Base-by-base conservation (phyloP, 306 rosid species). In the Canavalia ensiformis region DNA sequence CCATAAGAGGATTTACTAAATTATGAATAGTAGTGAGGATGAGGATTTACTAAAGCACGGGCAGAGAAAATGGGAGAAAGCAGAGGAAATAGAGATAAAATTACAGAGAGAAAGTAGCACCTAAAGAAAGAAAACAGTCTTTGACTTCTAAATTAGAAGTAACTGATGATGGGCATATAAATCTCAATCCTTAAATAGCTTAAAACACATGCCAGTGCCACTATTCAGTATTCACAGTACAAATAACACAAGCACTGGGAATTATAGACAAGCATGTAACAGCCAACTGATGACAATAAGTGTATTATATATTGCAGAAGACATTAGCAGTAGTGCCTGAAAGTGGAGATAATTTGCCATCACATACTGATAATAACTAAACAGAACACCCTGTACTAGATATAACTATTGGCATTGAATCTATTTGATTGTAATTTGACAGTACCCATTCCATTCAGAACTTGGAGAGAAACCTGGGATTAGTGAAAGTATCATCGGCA, bases 401-500 rank as follows among this genome's bases (percentile, higher is more conserved):
- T n/a, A n/a, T n/a, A n/a, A 59, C 52, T 82, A 57, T 60, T 44
- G 50, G 30, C 58, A 44, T 49, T 35, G n/a, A 73, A 63, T n/a
- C n/a, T n/a, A n/a, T n/a, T n/a, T n/a, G n/a, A n/a, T n/a, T n/a
- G n/a, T n/a, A n/a, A n/a, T n/a, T n/a, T n/a, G n/a, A n/a, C n/a
- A n/a, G n/a, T n/a, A n/a, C n/a, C n/a, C 88, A 76, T 86, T 91
- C 98, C 97, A 95, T 25, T 95, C 95, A 71, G 92, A 46, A 85
- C 74, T 84, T 66, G 41, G 91, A 4, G 92, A 86, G 97, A 86
- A 85, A 84, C 77, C 74, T 90, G 59, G 55, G 92, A 72, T 83
- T 51, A 50, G 89, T 71, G 97, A 75, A 74, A 87, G 75, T 89
- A 93, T 80, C 81, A 89, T 47, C 56, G 97, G 94, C 65, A 86